Conservation (phyloP, 441 rosid species). For the Gossypium schwendimanii region DNA sequence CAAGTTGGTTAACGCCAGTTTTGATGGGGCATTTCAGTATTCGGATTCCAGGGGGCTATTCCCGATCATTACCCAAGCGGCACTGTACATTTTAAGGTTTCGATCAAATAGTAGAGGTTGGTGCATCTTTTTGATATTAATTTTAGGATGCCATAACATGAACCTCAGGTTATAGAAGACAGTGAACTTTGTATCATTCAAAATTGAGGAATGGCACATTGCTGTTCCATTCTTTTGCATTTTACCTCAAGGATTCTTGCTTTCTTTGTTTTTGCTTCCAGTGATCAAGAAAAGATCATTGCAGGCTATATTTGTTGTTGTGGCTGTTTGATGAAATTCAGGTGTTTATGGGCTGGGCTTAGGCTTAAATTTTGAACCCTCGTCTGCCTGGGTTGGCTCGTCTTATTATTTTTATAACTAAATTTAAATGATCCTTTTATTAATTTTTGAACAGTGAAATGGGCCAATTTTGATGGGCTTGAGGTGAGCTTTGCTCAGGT, state of each 20-base stretch:
- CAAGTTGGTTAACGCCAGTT: slow-evolving; percentile 1
- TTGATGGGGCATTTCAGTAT: slow-evolving; percentile 7
- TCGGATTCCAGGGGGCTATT: slow-evolving; percentile 24
- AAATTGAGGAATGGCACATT: not conserved
- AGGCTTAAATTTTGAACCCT: too few relatives aligned
- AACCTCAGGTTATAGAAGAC: not conserved
- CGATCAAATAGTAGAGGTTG: slow-evolving; percentile 4
- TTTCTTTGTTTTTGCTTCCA: not conserved
- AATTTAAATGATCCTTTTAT: too few relatives aligned
- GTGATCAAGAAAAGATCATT: too few relatives aligned
- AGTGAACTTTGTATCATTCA: not conserved
- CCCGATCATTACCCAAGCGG: slow-evolving; percentile 50
- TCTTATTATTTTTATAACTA: too few relatives aligned
- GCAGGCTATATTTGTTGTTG: too few relatives aligned
- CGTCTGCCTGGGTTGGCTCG: too few relatives aligned
- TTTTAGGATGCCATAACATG: not conserved
- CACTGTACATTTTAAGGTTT: slow-evolving; percentile 32
- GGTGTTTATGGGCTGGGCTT: not conserved
- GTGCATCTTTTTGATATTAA: not conserved
- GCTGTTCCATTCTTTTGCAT: not conserved
- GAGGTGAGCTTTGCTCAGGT: too few relatives aligned
- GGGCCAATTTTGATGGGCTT: too few relatives aligned
- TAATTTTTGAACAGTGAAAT: too few relatives aligned
- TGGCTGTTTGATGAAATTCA: not conserved
- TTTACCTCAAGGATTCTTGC: not conserved